Conservation (phyloP, 139 green algal species). For the Astrephomene gubernaculifera region DNA sequence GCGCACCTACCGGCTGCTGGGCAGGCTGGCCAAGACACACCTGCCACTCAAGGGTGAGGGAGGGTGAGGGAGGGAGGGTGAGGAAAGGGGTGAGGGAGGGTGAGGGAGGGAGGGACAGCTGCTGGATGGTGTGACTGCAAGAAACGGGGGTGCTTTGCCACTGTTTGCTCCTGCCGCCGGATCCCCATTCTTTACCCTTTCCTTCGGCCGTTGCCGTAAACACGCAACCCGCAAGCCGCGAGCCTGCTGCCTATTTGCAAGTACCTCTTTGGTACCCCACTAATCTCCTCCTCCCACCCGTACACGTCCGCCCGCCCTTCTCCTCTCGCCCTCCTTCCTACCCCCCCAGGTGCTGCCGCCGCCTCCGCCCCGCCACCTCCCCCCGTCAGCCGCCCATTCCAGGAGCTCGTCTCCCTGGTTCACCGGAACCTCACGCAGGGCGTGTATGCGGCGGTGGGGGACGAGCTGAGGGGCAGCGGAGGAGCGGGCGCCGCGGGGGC, state of each 20-base stretch:
- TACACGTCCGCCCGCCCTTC: not conserved
- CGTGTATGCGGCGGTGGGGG: constrained; percentile 54
- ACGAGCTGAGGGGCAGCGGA: constrained; percentile 36
- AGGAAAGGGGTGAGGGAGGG: too few relatives aligned
- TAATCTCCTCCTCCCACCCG: not conserved
- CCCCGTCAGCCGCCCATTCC: constrained; percentile 10
- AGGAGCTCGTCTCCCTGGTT: constrained; percentile 50
- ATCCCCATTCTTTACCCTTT: too few relatives aligned
- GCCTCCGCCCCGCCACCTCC: not conserved
- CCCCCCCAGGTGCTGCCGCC: not conserved
- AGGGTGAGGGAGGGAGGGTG: too few relatives aligned
- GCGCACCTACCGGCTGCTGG: constrained; percentile 39
- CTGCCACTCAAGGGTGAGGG: constrained; percentile 31
- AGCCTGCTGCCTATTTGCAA: too few relatives aligned
- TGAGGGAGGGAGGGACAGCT: too few relatives aligned
- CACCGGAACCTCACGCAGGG: constrained; percentile 52
- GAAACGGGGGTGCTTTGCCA: too few relatives aligned
- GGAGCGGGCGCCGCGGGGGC: not conserved
- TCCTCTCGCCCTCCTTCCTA: too few relatives aligned
- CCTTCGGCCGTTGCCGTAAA: too few relatives aligned
- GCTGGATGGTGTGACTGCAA: too few relatives aligned
- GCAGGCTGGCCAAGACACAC: constrained; percentile 29
- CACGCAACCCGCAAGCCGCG: too few relatives aligned
- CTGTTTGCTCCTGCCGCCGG: too few relatives aligned
- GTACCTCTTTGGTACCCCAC: too few relatives aligned